Evolutionary conservation across 441 rosid genomes (phyloP).

Genomic region (Theobroma grandiflorum): DNA sequence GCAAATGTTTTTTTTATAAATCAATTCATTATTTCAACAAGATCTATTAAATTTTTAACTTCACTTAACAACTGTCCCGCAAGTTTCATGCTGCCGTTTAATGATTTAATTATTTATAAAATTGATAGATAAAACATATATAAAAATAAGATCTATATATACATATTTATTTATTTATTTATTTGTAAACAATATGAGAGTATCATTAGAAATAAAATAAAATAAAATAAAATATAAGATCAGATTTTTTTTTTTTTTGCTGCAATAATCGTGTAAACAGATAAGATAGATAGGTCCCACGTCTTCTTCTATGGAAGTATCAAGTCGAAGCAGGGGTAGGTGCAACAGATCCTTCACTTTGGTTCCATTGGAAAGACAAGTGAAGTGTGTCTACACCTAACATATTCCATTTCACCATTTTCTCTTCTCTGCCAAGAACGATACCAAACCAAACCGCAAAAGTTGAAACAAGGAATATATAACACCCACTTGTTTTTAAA

Average conservation of each 20-base stretch:
- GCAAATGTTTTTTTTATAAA: not conserved
- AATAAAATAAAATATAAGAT: not conserved
- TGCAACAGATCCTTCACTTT: conserved; percentile 11
- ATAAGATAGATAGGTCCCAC: conserved; percentile 1
- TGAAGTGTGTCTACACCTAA: not conserved
- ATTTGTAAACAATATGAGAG: not conserved
- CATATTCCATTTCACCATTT: not conserved
- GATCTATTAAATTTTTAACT: no score
- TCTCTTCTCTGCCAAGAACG: not conserved
- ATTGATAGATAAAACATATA: not conserved
- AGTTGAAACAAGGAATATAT: not conserved
- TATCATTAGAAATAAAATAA: not conserved
- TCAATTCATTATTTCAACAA: not conserved
- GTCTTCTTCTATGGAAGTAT: not conserved
- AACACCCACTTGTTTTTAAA: not conserved
- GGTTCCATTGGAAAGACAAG: not conserved
- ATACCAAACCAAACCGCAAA: not conserved
- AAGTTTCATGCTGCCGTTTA: no score
- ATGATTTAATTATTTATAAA: no score
- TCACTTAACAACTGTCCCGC: not conserved
- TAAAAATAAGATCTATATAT: not conserved
- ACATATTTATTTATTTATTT: not conserved
- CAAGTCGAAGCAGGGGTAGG: conserved; percentile 7
- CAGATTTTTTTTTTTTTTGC: not conserved
- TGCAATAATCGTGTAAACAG: not conserved